Evolutionary conservation across 371 early-diverging fungal species (phyloP).

Genomic region (Actinomucor elegans): DNA sequence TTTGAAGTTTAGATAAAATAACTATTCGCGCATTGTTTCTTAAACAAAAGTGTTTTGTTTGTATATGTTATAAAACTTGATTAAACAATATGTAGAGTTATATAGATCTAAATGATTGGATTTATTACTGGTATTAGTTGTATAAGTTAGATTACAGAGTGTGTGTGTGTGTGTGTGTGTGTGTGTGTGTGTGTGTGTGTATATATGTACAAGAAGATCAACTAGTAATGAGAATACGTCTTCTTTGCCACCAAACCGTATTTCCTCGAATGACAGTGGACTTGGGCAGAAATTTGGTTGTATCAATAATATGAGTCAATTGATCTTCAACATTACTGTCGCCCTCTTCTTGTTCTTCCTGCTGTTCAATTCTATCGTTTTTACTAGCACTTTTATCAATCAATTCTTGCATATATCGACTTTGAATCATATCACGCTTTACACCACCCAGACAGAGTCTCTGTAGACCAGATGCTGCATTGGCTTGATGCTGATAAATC

Average conservation of each 20-base stretch:
- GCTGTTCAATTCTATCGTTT: slow-evolving; percentile 19
- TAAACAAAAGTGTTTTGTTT: slow-evolving; percentile 3
- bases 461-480: slow-evolving; percentile 23
- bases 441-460: slow-evolving; percentile 41
- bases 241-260: slow-evolving; percentile 50
- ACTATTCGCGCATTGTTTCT: not conserved
- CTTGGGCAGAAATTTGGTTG: slow-evolving; percentile 33
- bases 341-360: slow-evolving; percentile 3
- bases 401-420: slow-evolving; percentile 20
- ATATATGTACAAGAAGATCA: no score
- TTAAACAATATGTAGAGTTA: no score
- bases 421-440: slow-evolving; percentile 29
- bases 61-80: not conserved
- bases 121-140: no score
- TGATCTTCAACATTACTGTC: slow-evolving; percentile 15
- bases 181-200: no score
- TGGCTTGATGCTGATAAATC: slow-evolving; percentile 11
- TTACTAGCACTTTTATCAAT: slow-evolving; percentile 36
- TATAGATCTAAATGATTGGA: no score
- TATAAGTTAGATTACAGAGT: not conserved
- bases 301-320: slow-evolving; percentile 13
- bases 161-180: no score
- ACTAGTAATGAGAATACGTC: slow-evolving; percentile 8
- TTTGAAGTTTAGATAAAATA: slow-evolving; percentile 33
- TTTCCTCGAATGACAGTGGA: slow-evolving; percentile 39